These are phyloP conservation scores for Tetrapyrgos nigripes DNA, from an alignment of 1,284 basidiomycete species.

Conservation along the genomic window DNA sequence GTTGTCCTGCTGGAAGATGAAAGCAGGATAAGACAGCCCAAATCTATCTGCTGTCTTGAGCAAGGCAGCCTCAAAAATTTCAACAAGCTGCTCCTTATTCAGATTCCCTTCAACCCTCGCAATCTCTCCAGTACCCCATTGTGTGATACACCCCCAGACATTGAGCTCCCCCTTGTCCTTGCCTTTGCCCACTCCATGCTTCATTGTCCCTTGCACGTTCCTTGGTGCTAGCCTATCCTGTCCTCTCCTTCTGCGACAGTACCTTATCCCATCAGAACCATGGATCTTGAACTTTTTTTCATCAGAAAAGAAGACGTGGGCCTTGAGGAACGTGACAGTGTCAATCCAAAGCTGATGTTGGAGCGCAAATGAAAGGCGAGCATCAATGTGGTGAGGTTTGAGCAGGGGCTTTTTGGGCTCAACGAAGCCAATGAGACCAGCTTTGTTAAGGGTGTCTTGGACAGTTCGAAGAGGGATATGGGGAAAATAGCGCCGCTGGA, in stretches of 20 bases:
- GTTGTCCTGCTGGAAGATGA: slow-evolving; percentile 12
- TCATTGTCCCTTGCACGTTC: not conserved
- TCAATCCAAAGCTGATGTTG: not conserved
- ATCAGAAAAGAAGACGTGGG: slow-evolving; percentile 2
- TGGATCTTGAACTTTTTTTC: slow-evolving; percentile 3
- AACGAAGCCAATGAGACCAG: not conserved
- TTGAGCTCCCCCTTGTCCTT: not conserved
- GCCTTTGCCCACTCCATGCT: slow-evolving; percentile 1
- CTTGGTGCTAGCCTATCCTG: not conserved
- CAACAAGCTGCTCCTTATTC: not conserved
- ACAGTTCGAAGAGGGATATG: not conserved
- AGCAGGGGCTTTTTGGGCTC: not conserved
- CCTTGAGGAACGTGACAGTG: not conserved
- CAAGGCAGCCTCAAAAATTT: not conserved
- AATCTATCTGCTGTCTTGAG: not conserved
- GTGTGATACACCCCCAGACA: slow-evolving; percentile 4
- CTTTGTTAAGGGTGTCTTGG: not conserved
- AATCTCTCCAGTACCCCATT: not conserved
- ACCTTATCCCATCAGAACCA: not conserved
- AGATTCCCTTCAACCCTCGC: not conserved
- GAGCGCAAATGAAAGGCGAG: not conserved
- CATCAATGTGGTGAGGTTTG: not conserved
- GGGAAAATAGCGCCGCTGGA: not conserved
- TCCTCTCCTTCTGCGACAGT: not conserved
- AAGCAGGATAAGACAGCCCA: too few species aligned